These are phyloP conservation scores for Brassica incana DNA, from an alignment of 345 rosid genomes.

Conservation along the genomic window DNA sequence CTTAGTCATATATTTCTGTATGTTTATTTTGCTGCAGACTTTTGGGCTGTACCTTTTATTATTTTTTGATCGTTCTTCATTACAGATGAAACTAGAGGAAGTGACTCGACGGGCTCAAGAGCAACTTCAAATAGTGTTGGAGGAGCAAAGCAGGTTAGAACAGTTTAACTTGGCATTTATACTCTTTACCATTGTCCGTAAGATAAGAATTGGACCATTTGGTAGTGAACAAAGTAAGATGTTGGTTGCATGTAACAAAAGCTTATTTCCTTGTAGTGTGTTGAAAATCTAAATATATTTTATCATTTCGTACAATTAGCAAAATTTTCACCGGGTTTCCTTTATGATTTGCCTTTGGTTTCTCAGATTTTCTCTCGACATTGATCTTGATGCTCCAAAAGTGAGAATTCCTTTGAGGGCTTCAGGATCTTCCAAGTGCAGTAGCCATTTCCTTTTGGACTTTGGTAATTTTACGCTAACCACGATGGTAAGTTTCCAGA, in stretches of 20 bases:
- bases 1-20: slow-evolving; percentile 13
- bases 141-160: slow-evolving; percentile 89
- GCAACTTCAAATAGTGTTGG: slow-evolving; percentile 88
- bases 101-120: slow-evolving; percentile 98
- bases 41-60: slow-evolving; percentile 4
- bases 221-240: slow-evolving; percentile 21
- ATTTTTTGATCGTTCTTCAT: slow-evolving; percentile 11
- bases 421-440: slow-evolving; percentile 61
- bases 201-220: slow-evolving; percentile 17
- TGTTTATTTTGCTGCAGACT: slow-evolving; percentile 8
- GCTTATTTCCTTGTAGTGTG: slow-evolving; percentile 5
- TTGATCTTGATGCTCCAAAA: slow-evolving; percentile 98
- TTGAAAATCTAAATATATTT: slow-evolving; percentile 17
- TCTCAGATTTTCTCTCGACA: slow-evolving; percentile 91
- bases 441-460: slow-evolving; percentile 87
- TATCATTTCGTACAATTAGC: neutral
- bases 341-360: slow-evolving; percentile 30
- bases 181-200: neutral
- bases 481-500: slow-evolving; percentile 62
- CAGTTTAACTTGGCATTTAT: slow-evolving; percentile 14
- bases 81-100: slow-evolving; percentile 86
- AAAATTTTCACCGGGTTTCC: slow-evolving; percentile 3
- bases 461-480: slow-evolving; percentile 91
- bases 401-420: slow-evolving; percentile 84
- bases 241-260: slow-evolving; percentile 29